Percentiles rank a stretch among this genome's conserved stretches.
Evolutionary conservation across 805 yeast species (phyloP).

Genomic region (Spathaspora passalidarum): DNA sequence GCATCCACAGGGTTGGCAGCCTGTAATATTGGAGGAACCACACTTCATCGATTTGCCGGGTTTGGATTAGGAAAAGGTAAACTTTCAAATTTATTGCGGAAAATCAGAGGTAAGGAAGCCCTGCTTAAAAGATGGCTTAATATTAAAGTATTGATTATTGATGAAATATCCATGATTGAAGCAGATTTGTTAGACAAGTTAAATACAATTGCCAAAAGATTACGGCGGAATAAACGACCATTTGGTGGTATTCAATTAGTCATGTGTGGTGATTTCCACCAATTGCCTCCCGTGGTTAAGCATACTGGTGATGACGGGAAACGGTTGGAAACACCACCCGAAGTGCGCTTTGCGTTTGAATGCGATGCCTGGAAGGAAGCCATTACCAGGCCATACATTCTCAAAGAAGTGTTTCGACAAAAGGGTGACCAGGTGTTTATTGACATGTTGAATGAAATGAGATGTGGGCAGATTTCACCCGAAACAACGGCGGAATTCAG

Average conservation of each 20-base stretch:
- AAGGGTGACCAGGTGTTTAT: slow-evolving; percentile 68
- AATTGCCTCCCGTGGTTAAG: slow-evolving; percentile 68
- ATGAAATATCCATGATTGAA: slow-evolving; percentile 80
- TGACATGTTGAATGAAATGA: slow-evolving; percentile 71
- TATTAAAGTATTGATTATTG: slow-evolving; percentile 62
- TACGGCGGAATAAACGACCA: slow-evolving; percentile 48
- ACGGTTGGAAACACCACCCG: slow-evolving; percentile 16
- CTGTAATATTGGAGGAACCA: slow-evolving; percentile 75
- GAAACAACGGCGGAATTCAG: slow-evolving; percentile 49
- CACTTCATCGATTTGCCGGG: slow-evolving; percentile 75
- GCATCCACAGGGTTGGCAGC: slow-evolving; percentile 88
- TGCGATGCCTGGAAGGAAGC: slow-evolving; percentile 58
- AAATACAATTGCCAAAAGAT: slow-evolving; percentile 52
- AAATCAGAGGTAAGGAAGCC: slow-evolving; percentile 51
- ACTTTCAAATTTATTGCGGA: slow-evolving; percentile 43
- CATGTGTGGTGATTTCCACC: slow-evolving; percentile 80
- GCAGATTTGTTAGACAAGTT: slow-evolving; percentile 64
- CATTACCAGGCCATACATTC: slow-evolving; percentile 54
- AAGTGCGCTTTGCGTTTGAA: slow-evolving; percentile 60
- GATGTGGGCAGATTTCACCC: slow-evolving; percentile 56
- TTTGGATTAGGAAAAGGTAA: slow-evolving; percentile 68
- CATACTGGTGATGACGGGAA: slow-evolving; percentile 25
- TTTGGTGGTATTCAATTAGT: slow-evolving; percentile 81
- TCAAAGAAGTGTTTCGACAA: slow-evolving; percentile 71
- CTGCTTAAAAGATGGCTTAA: slow-evolving; percentile 53